Evolutionary conservation across 179 eudicot genomes (phyloP).

Genomic region (Patellifolia procumbens): DNA sequence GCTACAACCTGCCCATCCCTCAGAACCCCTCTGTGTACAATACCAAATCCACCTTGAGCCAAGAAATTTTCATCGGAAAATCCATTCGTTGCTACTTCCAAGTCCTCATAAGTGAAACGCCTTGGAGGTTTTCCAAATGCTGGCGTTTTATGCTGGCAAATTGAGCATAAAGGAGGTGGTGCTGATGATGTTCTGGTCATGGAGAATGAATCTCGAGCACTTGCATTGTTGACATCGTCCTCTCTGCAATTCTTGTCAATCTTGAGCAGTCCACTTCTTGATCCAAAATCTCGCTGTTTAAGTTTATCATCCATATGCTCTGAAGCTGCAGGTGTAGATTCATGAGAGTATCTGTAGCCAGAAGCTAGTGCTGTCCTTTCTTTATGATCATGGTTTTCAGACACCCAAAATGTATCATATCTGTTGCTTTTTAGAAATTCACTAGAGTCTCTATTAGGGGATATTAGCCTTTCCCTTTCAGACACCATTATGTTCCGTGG

Average conservation of each 20-base stretch:
- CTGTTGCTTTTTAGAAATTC: conserved; percentile 22
- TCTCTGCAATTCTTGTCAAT: conserved; percentile 24
- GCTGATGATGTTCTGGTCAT: conserved; percentile 55
- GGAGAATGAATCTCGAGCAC: conserved; percentile 72
- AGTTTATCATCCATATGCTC: conserved; percentile 30
- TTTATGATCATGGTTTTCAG: conserved; percentile 40
- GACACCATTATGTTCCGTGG: conserved; percentile 25
- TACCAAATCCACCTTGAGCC: conserved; percentile 77
- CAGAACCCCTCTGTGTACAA: conserved; percentile 72
- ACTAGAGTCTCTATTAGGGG: conserved; percentile 30
- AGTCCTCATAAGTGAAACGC: conserved; percentile 58
- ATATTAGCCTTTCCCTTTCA: conserved; percentile 33
- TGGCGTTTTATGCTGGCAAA: conserved; percentile 81
- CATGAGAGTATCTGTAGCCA: conserved; percentile 28
- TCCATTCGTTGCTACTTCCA: conserved; percentile 65
- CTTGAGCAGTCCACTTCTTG: conserved; percentile 21
- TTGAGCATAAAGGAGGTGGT: conserved; percentile 83
- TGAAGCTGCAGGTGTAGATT: conserved; percentile 26
- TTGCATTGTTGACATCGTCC: conserved; percentile 35
- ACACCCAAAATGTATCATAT: conserved; percentile 35
- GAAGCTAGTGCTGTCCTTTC: conserved; percentile 28
- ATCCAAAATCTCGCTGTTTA: conserved; percentile 32
- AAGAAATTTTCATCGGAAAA: conserved; percentile 68
- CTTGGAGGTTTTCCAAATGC: conserved; percentile 76
- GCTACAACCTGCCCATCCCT: conserved; percentile 75